phyloP scores from a whole-genome alignment of 2,329 filamentous ascomycete genomes.

The Botryotinia narcissicola region DNA sequence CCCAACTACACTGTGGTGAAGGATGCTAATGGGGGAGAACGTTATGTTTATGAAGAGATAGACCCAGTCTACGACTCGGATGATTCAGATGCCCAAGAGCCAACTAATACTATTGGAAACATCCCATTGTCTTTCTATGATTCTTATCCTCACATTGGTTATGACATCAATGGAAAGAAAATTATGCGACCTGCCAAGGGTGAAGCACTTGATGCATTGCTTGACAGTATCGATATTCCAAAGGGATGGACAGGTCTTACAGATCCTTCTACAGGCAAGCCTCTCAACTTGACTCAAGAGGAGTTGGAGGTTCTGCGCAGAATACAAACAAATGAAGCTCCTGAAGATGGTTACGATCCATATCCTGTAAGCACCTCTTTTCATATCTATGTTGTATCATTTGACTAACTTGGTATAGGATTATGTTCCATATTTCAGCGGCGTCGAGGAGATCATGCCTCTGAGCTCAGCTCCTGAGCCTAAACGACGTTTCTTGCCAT shows the following conservation, averaged over 20 bases:
- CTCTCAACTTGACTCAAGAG: constrained; percentile 79
- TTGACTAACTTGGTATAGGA: constrained; percentile 50
- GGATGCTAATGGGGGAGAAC: constrained; percentile 85
- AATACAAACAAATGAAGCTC: constrained; percentile 84
- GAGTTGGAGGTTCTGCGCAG: constrained; percentile 86
- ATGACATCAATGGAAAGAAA: constrained; percentile 98
- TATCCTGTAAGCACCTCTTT: constrained; percentile 64
- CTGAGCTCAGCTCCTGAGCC: constrained; percentile 92
- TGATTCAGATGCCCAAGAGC: constrained; percentile 78
- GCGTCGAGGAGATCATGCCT: constrained; percentile 89
- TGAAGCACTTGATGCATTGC: constrained; percentile 84
- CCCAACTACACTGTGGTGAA: constrained; percentile 58
- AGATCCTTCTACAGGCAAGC: constrained; percentile 90
- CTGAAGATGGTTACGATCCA: constrained; percentile 85
- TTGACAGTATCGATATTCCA: constrained; percentile 95
- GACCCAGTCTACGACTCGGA: constrained; percentile 95
- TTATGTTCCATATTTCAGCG: constrained; percentile 91
- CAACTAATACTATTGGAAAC: constrained; percentile 88
- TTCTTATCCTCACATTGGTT: constrained; percentile 95
- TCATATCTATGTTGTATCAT: background rate
- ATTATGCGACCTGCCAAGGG: constrained; percentile 95
- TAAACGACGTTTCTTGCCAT: constrained; percentile 91
- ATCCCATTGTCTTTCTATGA: constrained; percentile 96
- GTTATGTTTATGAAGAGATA: constrained; percentile 92
- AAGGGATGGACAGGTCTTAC: constrained; percentile 97